A percentile compares a stretch with the other conserved stretches of the same genome.
Conservation (phyloP, 2,329 filamentous ascomycete genomes). For the Aspergillus melleus region DNA sequence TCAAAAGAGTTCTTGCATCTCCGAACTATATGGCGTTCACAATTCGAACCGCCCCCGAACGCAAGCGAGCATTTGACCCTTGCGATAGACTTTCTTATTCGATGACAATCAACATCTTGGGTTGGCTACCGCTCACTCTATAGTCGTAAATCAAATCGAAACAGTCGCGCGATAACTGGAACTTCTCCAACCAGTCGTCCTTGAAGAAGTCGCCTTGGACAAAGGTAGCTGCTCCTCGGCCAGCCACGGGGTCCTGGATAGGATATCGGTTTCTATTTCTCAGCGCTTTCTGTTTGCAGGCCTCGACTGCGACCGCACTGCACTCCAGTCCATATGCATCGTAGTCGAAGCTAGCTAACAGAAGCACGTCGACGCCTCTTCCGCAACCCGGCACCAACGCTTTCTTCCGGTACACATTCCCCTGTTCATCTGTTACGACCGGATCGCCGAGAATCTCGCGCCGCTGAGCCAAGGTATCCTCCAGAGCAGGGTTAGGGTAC, state of each 20-base stretch:
- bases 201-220: conserved; percentile 48
- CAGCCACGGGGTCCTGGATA: conserved; percentile 34
- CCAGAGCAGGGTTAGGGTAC: conserved; percentile 59
- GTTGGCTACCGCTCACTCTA: conserved; percentile 47
- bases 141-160: conserved; percentile 62
- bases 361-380: conserved; percentile 74
- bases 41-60: not conserved
- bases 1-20: not conserved
- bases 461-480: conserved; percentile 51
- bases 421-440: conserved; percentile 23
- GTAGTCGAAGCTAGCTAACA: conserved; percentile 73
- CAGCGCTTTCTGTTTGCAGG: conserved; percentile 37
- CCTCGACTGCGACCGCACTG: conserved; percentile 51
- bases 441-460: conserved; percentile 39
- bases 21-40: too few relatives aligned
- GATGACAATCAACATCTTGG: not conserved
- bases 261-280: conserved; percentile 37
- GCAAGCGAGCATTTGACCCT: not conserved
- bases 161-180: conserved; percentile 32
- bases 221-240: conserved; percentile 42
- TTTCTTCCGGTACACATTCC: conserved; percentile 42
- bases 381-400: conserved; percentile 82
- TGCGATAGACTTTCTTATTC: not conserved
- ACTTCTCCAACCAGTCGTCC: conserved; percentile 41
- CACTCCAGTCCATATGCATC: conserved; percentile 75